Evolutionary conservation across 805 yeast species (phyloP).

Genomic region (Debaryomyces prosopidis): DNA sequence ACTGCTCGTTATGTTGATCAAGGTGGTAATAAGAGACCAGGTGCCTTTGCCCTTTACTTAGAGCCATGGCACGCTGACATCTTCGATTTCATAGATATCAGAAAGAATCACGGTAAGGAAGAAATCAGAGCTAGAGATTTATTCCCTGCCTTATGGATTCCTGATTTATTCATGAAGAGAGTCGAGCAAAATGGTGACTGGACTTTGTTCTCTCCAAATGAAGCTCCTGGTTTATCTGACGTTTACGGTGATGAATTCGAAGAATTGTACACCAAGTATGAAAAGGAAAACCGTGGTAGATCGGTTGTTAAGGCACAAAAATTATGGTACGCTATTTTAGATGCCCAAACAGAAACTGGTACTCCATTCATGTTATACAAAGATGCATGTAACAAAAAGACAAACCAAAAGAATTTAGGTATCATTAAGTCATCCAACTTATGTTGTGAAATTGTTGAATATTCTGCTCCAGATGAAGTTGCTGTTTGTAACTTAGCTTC

Average conservation of each 20-base stretch:
- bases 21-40: constrained; percentile 67
- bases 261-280: constrained; percentile 51
- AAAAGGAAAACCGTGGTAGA: constrained; percentile 50
- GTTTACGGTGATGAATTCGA: constrained; percentile 58
- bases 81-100: constrained; percentile 57
- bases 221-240: constrained; percentile 57
- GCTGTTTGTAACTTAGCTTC: constrained; percentile 66
- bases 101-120: constrained; percentile 66
- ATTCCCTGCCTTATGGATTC: constrained; percentile 65
- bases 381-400: constrained; percentile 59
- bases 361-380: constrained; percentile 65
- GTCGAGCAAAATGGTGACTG: constrained; percentile 56
- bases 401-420: constrained; percentile 63
- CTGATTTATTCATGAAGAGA: constrained; percentile 62
- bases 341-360: constrained; percentile 66
- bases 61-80: constrained; percentile 68
- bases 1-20: constrained; percentile 66
- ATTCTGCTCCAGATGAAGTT: constrained; percentile 57
- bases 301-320: constrained; percentile 56
- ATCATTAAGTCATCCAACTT: constrained; percentile 59
- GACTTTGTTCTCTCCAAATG: constrained; percentile 61
- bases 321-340: constrained; percentile 60
- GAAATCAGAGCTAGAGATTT: constrained; percentile 64
- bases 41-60: constrained; percentile 60
- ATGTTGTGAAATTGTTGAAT: constrained; percentile 65